A percentile compares a stretch with the other conserved stretches of the same genome.
Conservation (phyloP, 768 basidiomycete genomes). For the Termitomyces sp. region DNA sequence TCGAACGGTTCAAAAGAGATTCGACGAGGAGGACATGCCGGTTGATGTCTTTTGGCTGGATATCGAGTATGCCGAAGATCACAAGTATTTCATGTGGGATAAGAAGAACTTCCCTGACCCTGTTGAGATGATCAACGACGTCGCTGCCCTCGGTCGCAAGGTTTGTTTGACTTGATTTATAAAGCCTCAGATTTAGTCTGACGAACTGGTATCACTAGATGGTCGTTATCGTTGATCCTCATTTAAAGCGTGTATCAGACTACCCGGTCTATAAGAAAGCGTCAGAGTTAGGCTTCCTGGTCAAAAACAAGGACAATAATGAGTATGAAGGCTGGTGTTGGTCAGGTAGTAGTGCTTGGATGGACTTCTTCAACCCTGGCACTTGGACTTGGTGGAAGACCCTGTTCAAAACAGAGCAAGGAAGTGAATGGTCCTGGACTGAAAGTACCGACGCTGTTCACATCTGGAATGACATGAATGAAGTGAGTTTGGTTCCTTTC, state of each 20-base stretch:
- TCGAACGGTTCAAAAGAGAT: slow-evolving; percentile 73
- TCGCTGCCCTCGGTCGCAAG: slow-evolving; percentile 82
- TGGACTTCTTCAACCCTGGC: slow-evolving; percentile 92
- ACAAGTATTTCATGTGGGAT: slow-evolving; percentile 98
- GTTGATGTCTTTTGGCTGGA: slow-evolving; percentile 97
- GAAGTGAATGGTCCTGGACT: slow-evolving; percentile 65
- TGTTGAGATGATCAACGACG: slow-evolving; percentile 86
- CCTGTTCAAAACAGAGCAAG: slow-evolving; percentile 63
- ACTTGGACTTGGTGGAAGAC: slow-evolving; percentile 89
- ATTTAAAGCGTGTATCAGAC: slow-evolving; percentile 74
- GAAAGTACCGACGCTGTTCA: slow-evolving; percentile 78
- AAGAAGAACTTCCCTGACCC: slow-evolving; percentile 90
- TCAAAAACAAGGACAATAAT: slow-evolving; percentile 74
- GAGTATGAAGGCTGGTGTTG: slow-evolving; percentile 99
- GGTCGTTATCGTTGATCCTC: slow-evolving; percentile 97
- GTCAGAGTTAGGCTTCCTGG: slow-evolving; percentile 72
- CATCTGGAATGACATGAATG: slow-evolving; percentile 99
- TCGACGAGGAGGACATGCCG: slow-evolving; percentile 93
- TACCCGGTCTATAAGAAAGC: slow-evolving; percentile 87
- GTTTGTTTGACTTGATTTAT: slow-evolving; percentile 27
- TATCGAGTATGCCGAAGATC: slow-evolving; percentile 90
- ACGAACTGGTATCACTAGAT: slow-evolving; percentile 50
- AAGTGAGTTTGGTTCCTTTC: slow-evolving; percentile 43
- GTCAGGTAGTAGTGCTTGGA: slow-evolving; percentile 95
- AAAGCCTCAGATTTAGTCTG: background rate